These are phyloP conservation scores for Penicillium nucicola DNA, from an alignment of 495 filamentous ascomycete species.

Conservation along the genomic window DNA sequence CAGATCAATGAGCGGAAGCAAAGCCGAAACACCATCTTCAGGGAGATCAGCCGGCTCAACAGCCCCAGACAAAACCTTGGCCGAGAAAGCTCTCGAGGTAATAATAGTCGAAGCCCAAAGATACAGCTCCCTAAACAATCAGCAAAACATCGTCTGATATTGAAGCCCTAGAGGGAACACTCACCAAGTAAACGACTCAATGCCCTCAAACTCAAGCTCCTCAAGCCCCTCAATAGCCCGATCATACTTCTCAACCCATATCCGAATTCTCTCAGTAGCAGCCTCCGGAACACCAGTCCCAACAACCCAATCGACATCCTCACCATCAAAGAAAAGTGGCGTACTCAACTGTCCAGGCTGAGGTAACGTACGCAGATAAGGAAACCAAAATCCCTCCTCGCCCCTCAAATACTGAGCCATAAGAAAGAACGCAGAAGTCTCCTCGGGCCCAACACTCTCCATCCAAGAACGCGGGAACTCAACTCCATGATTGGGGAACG, in stretches of 20 bases:
- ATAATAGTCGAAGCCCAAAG: conserved; percentile 64
- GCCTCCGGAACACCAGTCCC: conserved; percentile 57
- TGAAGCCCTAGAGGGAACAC: conserved; percentile 10
- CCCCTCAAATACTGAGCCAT: conserved; percentile 53
- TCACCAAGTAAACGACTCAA: conserved; percentile 43
- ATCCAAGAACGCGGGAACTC: conserved; percentile 34
- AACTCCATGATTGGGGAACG: conserved; percentile 36
- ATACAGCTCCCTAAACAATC: conserved; percentile 53
- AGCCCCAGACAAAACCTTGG: conserved; percentile 41
- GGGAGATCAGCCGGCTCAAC: conserved; percentile 28
- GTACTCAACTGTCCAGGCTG: conserved; percentile 50
- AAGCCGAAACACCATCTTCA: conserved; percentile 44
- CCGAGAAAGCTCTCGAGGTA: conserved; percentile 53
- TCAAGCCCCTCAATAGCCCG: conserved; percentile 33
- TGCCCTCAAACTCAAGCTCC: conserved; percentile 28
- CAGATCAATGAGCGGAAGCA: conserved; percentile 61
- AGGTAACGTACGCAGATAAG: conserved; percentile 60
- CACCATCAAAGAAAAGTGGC: conserved; percentile 54
- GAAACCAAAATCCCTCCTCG: conserved; percentile 55
- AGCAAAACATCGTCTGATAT: conserved; percentile 3
- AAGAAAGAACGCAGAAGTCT: conserved; percentile 51
- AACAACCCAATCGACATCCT: conserved; percentile 56
- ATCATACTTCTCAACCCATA: conserved; percentile 52
- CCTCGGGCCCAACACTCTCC: conserved; percentile 33
- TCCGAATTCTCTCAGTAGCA: conserved; percentile 34